Conservation (phyloP, 1,284 basidiomycete species). For the Phellinidium pouzarii region DNA sequence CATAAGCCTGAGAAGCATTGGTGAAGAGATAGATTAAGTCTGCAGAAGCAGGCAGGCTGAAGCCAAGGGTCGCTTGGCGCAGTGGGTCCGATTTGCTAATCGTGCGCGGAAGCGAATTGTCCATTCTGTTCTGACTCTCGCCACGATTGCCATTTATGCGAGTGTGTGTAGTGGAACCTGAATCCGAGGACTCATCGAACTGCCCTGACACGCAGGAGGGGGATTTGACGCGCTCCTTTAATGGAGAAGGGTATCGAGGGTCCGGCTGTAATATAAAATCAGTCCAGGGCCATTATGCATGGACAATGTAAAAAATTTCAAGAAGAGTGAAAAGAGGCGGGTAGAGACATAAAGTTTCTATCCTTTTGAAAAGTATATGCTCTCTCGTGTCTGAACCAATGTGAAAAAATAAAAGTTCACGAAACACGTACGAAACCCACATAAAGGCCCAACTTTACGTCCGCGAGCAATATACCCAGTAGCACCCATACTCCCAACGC, state of each 20-base stretch:
- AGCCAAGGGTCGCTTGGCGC: background rate
- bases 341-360: no score
- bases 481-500: constrained; percentile 10
- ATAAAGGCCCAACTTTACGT: background rate
- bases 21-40: constrained; percentile 24
- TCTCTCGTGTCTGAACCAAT: no score
- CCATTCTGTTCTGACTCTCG: background rate
- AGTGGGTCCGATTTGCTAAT: background rate
- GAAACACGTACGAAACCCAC: background rate
- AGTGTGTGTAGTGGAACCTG: no score
- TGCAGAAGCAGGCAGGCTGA: background rate
- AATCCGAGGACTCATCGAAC: background rate
- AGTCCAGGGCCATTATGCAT: background rate
- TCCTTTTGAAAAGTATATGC: no score
- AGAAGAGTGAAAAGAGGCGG: no score
- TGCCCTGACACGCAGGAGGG: background rate
- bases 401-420: background rate
- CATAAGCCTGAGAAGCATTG: constrained; percentile 23
- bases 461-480: constrained; percentile 1
- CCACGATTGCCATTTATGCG: background rate
- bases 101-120: background rate
- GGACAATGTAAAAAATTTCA: no score
- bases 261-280: no score
- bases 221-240: background rate
- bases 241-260: no score